Evolutionary conservation across 164 flowering plant species (phyloP), one percentile per base, ranked within the genome.

Genomic region (Magnolia sinica): DNA sequence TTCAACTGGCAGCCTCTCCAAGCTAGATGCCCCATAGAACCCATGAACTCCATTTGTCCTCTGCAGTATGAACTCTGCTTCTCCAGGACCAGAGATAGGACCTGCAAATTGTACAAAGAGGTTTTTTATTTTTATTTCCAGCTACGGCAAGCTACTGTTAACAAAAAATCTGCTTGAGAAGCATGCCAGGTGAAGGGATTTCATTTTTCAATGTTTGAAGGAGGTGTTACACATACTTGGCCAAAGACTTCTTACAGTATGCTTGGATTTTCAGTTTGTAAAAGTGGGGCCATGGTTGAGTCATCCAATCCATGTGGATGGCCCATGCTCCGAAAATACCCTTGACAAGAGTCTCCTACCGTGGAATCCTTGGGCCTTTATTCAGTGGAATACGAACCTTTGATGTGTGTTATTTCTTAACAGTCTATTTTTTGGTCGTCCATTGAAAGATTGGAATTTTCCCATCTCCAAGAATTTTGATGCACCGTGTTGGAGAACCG

Each of bases 1-100:
- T 78, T 95, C 99, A 76, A 95, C 98, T 18, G 99, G 98, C 76
- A 95, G 86, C 82, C 99, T 90, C 87, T 95, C 97, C 91, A 95
- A 81, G 85, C 97, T 95, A 71, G 98, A 95, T 73, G 97, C 97
- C 45, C 98, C 98, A 82, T 93, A 95, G 81, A 95, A 95, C 13
- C 99, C 98, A 79, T 93, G 97, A 74, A 95, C 97, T 79, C 95
- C 92, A 71, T 81, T 86, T 37, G 94, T 92, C 78, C 86, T 89
- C 85, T 84, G 89, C 78, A 96, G 74, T 31, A 93, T 76, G 71
- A 84, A 95, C 77, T 92, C 97, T 76, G 97, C 98, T 52, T 93
- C 98, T 59, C 11, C 51, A 8, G 98, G 97, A 71, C 94, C 87
- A 52, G 97, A 93, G 81, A 95, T 93, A 61, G 98, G 98, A 68